These are phyloP conservation scores for Cytospora paraplurivora DNA, from an alignment of 2,329 filamentous ascomycete species.

Conservation along the genomic window DNA sequence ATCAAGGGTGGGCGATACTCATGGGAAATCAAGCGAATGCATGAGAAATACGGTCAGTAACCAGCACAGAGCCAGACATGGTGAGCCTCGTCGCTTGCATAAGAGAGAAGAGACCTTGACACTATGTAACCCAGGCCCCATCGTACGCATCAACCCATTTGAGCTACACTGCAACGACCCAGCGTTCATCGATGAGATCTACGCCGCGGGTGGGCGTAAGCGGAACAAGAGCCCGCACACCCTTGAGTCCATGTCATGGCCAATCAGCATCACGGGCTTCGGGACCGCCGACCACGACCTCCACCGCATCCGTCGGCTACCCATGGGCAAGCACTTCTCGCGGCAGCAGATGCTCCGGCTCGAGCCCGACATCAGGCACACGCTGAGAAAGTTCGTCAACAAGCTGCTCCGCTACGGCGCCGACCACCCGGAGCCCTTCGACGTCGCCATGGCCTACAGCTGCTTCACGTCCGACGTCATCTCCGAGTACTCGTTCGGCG, in stretches of 20 bases:
- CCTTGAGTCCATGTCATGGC: not conserved
- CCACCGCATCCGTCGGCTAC: slow-evolving; percentile 34
- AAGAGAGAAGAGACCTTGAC: not conserved
- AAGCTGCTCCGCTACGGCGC: not conserved
- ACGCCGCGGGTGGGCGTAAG: slow-evolving; percentile 34
- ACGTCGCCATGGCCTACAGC: slow-evolving; percentile 42
- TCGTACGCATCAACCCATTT: slow-evolving; percentile 43
- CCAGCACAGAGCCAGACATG: slow-evolving; percentile 28
- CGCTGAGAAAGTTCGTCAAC: slow-evolving; percentile 33
- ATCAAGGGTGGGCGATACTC: slow-evolving; percentile 4
- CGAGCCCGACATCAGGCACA: slow-evolving; percentile 37
- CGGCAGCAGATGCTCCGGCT: slow-evolving; percentile 36
- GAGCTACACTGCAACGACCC: slow-evolving; percentile 44
- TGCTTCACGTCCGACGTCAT: slow-evolving; percentile 46
- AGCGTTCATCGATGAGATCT: slow-evolving; percentile 43
- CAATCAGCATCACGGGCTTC: slow-evolving; percentile 31
- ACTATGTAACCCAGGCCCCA: slow-evolving; percentile 31
- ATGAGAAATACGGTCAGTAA: slow-evolving; percentile 9
- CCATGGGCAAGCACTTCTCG: slow-evolving; percentile 38
- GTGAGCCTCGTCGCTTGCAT: not conserved
- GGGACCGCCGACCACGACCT: slow-evolving; percentile 34
- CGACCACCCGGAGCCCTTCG: slow-evolving; percentile 32
- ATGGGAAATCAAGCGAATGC: slow-evolving; percentile 8
- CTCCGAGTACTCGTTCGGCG: slow-evolving; percentile 42
- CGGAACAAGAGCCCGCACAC: slow-evolving; percentile 34